Evolutionary conservation across 768 basidiomycete genomes (phyloP), one percentile per base, ranked within the genome.

Genomic region (Tricholomella constricta): DNA sequence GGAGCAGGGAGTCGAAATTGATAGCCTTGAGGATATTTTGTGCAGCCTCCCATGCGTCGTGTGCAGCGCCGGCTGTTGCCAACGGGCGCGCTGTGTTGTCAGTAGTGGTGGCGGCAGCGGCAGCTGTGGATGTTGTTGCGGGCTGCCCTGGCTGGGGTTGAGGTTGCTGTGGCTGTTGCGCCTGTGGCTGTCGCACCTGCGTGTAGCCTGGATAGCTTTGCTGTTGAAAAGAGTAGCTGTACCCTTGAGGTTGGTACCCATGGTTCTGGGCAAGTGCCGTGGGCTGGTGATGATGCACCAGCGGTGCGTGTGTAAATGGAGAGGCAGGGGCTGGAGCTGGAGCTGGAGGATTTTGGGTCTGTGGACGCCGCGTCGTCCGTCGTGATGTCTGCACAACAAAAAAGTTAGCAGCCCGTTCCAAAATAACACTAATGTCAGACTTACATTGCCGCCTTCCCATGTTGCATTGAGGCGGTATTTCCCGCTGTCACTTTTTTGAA

Each of bases 371-470:
- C 7, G 91, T 93, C 26, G 89, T 85, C 29, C 91, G 78, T 51
- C 81, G 81, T 15, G 88, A 85, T 17, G 88, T 88, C 89, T 92
- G 22, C 19, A 19, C 15, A 40, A n/a, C 26, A 3, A 4, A 10
- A 8, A 38, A 48, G 44, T 38, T 48, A 34, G 27, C 23, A 40
- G 9, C 19, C 17, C 9, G 15, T 45, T 29, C 9, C 6, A 35
- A 45, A 29, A 1, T 20, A 48, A 44, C 6, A 19, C 8, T 38
- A 34, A 49, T 22, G 32, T 54, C 14, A 55, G 43, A 75, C 89
- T 65, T 64, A 93, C 91, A 62, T 78, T 86, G 26, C 88, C 89
- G 20, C 91, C 91, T 63, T 89, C 89, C 90, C 91, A 94, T 49
- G 69, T 75, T 6, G 85, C 72, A 64, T 87, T 94, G 19, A 94